Conservation (phyloP, 1,284 basidiomycete genomes). For the Mycena sp. region DNA sequence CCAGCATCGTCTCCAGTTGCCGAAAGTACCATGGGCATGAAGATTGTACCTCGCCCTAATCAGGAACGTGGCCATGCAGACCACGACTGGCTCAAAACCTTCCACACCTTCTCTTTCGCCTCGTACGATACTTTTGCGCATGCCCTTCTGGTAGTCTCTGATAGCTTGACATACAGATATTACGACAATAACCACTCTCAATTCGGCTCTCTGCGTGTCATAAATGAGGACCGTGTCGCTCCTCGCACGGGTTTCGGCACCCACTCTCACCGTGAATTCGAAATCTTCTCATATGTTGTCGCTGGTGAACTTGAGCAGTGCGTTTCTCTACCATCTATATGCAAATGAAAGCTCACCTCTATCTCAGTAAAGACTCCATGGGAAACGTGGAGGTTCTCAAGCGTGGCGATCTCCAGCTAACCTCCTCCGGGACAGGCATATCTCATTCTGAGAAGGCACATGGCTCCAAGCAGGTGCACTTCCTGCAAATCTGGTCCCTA, state of each 20-base stretch:
- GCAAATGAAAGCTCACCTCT: conserved; percentile 17
- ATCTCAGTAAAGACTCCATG: conserved; percentile 83
- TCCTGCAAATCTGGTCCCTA: conserved; percentile 89
- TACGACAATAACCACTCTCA: conserved; percentile 64
- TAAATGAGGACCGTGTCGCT: conserved; percentile 93
- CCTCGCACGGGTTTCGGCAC: conserved; percentile 85
- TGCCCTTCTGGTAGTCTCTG: too few relatives aligned
- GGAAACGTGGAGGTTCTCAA: conserved; percentile 89
- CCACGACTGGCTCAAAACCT: conserved; percentile 92
- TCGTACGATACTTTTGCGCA: conserved; percentile 54
- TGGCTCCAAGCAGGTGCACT: conserved; percentile 73
- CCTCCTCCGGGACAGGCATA: conserved; percentile 89
- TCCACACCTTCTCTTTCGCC: conserved; percentile 90
- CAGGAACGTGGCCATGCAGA: conserved; percentile 81
- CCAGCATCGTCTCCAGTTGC: conserved; percentile 16
- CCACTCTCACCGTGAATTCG: conserved; percentile 87
- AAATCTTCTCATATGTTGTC: conserved; percentile 92
- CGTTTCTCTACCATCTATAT: conserved; percentile 30
- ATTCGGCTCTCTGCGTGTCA: conserved; percentile 74
- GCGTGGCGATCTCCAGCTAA: conserved; percentile 91
- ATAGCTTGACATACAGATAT: conserved; percentile 67
- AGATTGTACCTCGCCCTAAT: conserved; percentile 66
- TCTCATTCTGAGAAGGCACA: conserved; percentile 82
- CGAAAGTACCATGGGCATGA: conserved; percentile 44
- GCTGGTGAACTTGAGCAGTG: conserved; percentile 84